phyloP scores from a whole-genome alignment of 768 basidiomycete genomes.

The Leccinum longicurvipes region DNA sequence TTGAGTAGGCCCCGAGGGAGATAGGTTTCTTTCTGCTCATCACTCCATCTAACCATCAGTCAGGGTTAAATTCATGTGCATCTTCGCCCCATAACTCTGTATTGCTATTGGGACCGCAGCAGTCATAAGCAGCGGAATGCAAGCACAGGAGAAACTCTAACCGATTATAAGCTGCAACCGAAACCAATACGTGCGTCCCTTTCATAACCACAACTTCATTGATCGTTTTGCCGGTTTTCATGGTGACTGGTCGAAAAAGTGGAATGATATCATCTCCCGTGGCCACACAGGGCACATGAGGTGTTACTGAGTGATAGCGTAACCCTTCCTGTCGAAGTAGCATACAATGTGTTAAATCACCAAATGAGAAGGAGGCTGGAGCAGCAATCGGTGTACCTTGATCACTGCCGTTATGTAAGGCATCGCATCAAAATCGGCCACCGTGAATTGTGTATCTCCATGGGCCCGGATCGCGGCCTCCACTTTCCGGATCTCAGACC shows the following conservation, averaged over 20 bases:
- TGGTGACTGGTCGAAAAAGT: slow-evolving; percentile 49
- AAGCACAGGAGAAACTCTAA: slow-evolving; percentile 9
- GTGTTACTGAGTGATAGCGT: slow-evolving; percentile 47
- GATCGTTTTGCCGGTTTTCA: slow-evolving; percentile 41
- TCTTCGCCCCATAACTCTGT: slow-evolving; percentile 32
- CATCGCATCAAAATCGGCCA: slow-evolving; percentile 52
- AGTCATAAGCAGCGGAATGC: background rate
- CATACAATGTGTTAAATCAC: slow-evolving; percentile 11
- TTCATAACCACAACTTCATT: slow-evolving; percentile 46
- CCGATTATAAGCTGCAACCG: slow-evolving; percentile 58
- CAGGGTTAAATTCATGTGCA: slow-evolving; percentile 31
- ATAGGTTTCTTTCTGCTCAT: slow-evolving; percentile 16
- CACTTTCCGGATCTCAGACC: slow-evolving; percentile 29
- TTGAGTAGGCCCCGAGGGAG: slow-evolving; percentile 28
- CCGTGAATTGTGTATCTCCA: slow-evolving; percentile 10
- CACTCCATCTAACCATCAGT: slow-evolving; percentile 24
- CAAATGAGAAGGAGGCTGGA: background rate
- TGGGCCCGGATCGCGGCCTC: slow-evolving; percentile 8
- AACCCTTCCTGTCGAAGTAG: slow-evolving; percentile 40
- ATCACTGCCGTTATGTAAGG: slow-evolving; percentile 40
- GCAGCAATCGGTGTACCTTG: slow-evolving; percentile 28
- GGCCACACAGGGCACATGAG: slow-evolving; percentile 48
- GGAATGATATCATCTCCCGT: slow-evolving; percentile 58
- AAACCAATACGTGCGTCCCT: slow-evolving; percentile 44
- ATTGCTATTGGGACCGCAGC: slow-evolving; percentile 11